Evolutionary conservation across 495 filamentous ascomycete genomes (phyloP).

Genomic region (Aspergillus taichungensis): DNA sequence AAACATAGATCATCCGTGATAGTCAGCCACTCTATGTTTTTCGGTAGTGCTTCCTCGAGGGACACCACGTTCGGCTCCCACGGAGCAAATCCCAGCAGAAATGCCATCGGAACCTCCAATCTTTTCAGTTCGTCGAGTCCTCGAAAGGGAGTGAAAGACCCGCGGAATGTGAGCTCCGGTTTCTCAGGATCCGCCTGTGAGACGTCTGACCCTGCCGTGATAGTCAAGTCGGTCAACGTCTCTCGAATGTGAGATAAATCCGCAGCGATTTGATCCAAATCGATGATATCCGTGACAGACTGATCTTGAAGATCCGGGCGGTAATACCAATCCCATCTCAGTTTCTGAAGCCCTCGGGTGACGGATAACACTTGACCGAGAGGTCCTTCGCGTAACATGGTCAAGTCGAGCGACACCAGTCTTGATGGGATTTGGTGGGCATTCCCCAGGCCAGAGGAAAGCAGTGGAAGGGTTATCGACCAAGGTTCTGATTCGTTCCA

Average conservation of each 20-base stretch:
- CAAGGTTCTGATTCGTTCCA: conserved; percentile 5
- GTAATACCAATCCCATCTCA: conserved; percentile 3
- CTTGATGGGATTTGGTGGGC: conserved; percentile 3
- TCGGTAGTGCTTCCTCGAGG: background rate
- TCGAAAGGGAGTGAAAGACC: conserved; percentile 2
- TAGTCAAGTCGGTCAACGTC: conserved; percentile 3
- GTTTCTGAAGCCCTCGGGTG: background rate
- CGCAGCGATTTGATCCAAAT: conserved; percentile 4
- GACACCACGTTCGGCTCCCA: background rate
- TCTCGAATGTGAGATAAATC: conserved; percentile 2
- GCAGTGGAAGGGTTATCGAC: background rate
- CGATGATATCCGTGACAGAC: conserved; percentile 3
- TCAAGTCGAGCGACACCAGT: conserved; percentile 4
- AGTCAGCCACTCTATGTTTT: conserved; percentile 2
- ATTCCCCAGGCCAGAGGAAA: background rate
- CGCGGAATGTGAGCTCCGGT: background rate
- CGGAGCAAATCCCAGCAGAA: conserved; percentile 3
- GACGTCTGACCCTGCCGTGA: background rate
- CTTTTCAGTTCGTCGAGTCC: background rate
- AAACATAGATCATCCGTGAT: background rate
- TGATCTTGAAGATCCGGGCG: conserved; percentile 1
- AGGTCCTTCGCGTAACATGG: conserved; percentile 1
- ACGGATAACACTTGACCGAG: conserved; percentile 4
- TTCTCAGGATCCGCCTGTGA: background rate
- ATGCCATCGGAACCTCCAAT: conserved; percentile 2